phyloP scores from a whole-genome alignment of 148 eudicot species.

The Tetragonia tetragonoides region DNA sequence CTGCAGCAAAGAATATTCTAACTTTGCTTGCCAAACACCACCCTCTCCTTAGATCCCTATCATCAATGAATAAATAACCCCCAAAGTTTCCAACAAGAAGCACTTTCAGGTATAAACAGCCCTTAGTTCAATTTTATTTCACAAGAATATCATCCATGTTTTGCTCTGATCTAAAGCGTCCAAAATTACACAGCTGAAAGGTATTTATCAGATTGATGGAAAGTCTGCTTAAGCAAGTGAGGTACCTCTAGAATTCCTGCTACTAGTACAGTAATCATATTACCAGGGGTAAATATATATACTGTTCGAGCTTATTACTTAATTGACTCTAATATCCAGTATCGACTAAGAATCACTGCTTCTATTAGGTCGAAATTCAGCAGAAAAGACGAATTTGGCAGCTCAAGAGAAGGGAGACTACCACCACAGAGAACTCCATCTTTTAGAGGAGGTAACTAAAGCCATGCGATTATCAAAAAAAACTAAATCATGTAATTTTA shows the following conservation, averaged over 20 bases:
- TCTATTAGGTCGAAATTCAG: conserved; percentile 21
- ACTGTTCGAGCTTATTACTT: background rate
- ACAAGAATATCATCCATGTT: conserved; percentile 9
- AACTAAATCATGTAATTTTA: background rate
- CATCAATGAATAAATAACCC: background rate
- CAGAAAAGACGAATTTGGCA: conserved; percentile 20
- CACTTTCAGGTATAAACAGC: conserved; percentile 8
- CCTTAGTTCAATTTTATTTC: conserved; percentile 4
- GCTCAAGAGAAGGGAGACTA: conserved; percentile 20
- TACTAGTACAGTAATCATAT: background rate
- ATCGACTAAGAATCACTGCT: background rate
- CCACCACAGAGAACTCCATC: conserved; percentile 24
- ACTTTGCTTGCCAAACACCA: conserved; percentile 32
- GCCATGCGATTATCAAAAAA: background rate
- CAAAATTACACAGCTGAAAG: conserved; percentile 1
- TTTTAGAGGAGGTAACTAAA: conserved; percentile 26
- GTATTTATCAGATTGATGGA: conserved; percentile 22
- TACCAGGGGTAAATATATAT: conserved; percentile 18
- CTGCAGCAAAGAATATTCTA: conserved; percentile 39
- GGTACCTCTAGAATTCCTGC: conserved; percentile 27
- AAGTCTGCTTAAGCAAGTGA: conserved; percentile 30
- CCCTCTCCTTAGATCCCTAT: background rate
- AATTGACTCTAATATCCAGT: background rate
- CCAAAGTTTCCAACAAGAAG: conserved; percentile 1
- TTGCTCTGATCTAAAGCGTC: background rate